These are phyloP conservation scores for Diaporthe amygdali DNA, from an alignment of 2,329 filamentous ascomycete species.

Conservation along the genomic window DNA sequence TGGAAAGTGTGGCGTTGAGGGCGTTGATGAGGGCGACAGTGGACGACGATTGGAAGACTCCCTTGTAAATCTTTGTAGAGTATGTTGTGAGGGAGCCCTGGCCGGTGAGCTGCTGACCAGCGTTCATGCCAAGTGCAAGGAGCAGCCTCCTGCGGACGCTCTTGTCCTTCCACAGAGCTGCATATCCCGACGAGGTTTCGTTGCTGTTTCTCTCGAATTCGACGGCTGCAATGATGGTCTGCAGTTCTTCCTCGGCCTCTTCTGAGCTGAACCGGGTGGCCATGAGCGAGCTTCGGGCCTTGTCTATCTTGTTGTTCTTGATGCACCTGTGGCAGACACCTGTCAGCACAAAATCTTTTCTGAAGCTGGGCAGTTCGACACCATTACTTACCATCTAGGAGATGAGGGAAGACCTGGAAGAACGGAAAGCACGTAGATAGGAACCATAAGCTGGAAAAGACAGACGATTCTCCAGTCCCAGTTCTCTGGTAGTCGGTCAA, in stretches of 20 bases:
- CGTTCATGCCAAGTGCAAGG: constrained; percentile 70
- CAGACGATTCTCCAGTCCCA: constrained; percentile 78
- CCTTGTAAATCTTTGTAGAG: constrained; percentile 76
- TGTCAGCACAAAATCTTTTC: background rate
- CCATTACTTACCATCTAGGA: constrained; percentile 67
- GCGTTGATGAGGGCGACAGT: constrained; percentile 77
- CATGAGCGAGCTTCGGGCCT: constrained; percentile 60
- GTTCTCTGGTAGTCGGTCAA: constrained; percentile 48
- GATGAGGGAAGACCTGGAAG: constrained; percentile 72
- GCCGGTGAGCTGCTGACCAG: constrained; percentile 75
- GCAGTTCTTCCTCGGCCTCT: constrained; percentile 70
- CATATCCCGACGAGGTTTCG: constrained; percentile 65
- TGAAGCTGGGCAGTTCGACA: background rate
- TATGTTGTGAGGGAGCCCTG: constrained; percentile 77
- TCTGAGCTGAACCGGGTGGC: constrained; percentile 66
- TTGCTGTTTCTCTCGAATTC: constrained; percentile 73
- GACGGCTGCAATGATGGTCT: constrained; percentile 69
- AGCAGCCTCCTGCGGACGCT: constrained; percentile 70
- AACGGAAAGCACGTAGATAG: constrained; percentile 63
- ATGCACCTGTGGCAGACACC: constrained; percentile 38
- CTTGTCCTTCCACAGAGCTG: constrained; percentile 72
- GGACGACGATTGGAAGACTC: constrained; percentile 63
- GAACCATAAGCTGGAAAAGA: constrained; percentile 73
- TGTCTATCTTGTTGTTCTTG: constrained; percentile 62
- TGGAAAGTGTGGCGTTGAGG: constrained; percentile 74